Percentiles rank a stretch among this genome's conserved stretches.
phyloP scores from a whole-genome alignment of 1,284 basidiomycete species.

The Tausonia pullulans region DNA sequence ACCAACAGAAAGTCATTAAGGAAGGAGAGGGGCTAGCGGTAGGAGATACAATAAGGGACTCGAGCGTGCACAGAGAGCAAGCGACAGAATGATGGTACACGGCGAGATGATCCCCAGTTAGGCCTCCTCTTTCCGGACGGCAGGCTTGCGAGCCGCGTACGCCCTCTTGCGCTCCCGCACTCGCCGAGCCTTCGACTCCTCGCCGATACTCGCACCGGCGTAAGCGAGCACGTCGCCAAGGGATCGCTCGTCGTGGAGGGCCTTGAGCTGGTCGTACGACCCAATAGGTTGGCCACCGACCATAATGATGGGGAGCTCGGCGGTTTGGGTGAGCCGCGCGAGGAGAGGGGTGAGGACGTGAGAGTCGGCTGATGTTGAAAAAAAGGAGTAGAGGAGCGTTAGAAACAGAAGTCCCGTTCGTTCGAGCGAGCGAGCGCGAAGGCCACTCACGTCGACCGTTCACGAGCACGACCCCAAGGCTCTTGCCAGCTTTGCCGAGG shows the following conservation, averaged over 20 bases:
- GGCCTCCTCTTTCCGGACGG: too few relatives aligned
- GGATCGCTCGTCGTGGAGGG: conserved; percentile 39
- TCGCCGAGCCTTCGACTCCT: conserved; percentile 39
- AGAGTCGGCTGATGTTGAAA: conserved; percentile 33
- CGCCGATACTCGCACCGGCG: conserved; percentile 48
- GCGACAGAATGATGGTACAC: too few relatives aligned
- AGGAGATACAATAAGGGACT: too few relatives aligned
- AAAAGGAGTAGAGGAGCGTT: neutral
- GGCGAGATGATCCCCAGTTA: too few relatives aligned
- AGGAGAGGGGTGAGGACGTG: conserved; percentile 40
- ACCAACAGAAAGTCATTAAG: too few relatives aligned
- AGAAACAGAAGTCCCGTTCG: neutral
- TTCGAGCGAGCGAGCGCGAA: neutral
- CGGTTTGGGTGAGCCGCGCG: conserved; percentile 42
- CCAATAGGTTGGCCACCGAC: conserved; percentile 50
- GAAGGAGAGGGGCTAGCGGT: too few relatives aligned
- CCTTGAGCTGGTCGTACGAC: conserved; percentile 41
- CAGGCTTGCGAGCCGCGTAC: neutral
- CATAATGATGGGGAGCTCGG: conserved; percentile 53
- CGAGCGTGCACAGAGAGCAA: too few relatives aligned
- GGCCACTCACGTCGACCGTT: conserved; percentile 9
- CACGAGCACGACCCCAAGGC: conserved; percentile 4
- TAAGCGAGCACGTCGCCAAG: conserved; percentile 42
- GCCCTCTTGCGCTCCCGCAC: conserved; percentile 21
- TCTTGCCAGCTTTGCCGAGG: conserved; percentile 6